Percentiles rank a stretch among this genome's conserved stretches.
Conservation (phyloP, 441 rosid genomes). For the Raphanus hybrid region DNA sequence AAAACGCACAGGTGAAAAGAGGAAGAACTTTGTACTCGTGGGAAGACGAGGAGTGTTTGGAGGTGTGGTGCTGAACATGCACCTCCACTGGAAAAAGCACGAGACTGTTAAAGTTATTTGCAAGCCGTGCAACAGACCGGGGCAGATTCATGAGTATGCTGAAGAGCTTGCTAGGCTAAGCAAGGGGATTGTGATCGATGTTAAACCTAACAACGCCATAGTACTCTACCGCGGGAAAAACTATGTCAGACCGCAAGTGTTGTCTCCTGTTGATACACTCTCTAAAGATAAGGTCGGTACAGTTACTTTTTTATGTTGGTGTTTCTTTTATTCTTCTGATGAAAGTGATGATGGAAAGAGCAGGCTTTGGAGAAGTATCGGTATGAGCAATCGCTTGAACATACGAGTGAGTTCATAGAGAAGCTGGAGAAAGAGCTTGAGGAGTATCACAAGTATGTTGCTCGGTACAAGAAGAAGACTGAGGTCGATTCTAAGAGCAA, state of each 20-base stretch:
- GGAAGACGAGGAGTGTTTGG: constrained; percentile 94
- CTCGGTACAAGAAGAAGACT: constrained; percentile 50
- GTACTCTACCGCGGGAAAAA: constrained; percentile 88
- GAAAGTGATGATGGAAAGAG: constrained; percentile 17
- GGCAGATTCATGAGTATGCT: constrained; percentile 81
- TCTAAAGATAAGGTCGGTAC: constrained; percentile 67
- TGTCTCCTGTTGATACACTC: constrained; percentile 76
- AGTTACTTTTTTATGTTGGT: not conserved
- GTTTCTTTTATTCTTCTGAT: not conserved
- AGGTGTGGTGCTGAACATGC: constrained; percentile 91
- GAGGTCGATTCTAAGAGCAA: constrained; percentile 7
- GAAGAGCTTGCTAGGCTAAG: constrained; percentile 77
- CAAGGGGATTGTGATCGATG: constrained; percentile 81
- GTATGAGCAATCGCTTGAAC: constrained; percentile 85
- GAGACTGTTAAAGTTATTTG: constrained; percentile 88
- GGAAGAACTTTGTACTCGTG: constrained; percentile 76
- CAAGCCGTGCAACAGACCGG: constrained; percentile 80
- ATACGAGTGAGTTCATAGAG: constrained; percentile 85
- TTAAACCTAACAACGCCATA: constrained; percentile 68
- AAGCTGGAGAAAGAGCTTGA: constrained; percentile 85
- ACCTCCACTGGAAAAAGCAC: constrained; percentile 93
- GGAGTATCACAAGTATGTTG: constrained; percentile 68
- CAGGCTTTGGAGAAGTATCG: constrained; percentile 88
- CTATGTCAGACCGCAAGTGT: constrained; percentile 72
- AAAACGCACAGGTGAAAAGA: constrained; percentile 89